Conservation (phyloP, 2,329 filamentous ascomycete species). For the Bipolaris zeicola region DNA sequence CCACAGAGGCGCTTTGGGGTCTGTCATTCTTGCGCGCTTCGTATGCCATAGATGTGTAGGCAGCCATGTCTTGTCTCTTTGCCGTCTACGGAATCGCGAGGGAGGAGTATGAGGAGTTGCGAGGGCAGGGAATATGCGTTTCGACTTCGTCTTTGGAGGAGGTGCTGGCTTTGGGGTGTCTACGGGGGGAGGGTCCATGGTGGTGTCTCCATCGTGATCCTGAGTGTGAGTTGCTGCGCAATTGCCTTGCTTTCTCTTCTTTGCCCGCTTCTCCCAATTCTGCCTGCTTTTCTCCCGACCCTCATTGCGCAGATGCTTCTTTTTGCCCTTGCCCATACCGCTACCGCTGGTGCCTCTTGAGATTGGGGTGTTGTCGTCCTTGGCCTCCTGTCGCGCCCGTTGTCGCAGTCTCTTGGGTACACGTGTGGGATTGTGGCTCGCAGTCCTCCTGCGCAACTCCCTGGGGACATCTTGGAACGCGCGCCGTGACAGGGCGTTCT, state of each 20-base stretch:
- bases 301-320: conserved; percentile 69
- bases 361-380: conserved; percentile 87
- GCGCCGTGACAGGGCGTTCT: conserved; percentile 66
- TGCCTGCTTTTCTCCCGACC: conserved; percentile 73
- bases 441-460: conserved; percentile 81
- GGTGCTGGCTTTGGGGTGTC: conserved; percentile 20
- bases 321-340: conserved; percentile 53
- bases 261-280: conserved; percentile 62
- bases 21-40: conserved; percentile 88
- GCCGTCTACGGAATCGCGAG: conserved; percentile 81
- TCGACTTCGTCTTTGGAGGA: conserved; percentile 55
- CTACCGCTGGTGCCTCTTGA: conserved; percentile 70
- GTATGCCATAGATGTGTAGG: conserved; percentile 94
- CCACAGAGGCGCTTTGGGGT: conserved; percentile 81
- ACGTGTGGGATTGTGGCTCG: conserved; percentile 91
- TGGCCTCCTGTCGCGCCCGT: conserved; percentile 75
- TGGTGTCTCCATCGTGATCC: conserved; percentile 8
- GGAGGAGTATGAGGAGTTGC: conserved; percentile 67
- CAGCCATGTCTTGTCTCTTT: conserved; percentile 88
- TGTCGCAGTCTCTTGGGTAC: conserved; percentile 78
- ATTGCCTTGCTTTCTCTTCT: conserved; percentile 48
- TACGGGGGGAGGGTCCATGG: conserved; percentile 9
- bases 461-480: conserved; percentile 92
- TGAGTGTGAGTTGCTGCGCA: conserved; percentile 38
- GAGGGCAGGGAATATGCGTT: conserved; percentile 71